Evolutionary conservation across 1,284 basidiomycete species (phyloP), one percentile per base, ranked within the genome.

Genomic region (Phylloboletellus chloephorus): DNA sequence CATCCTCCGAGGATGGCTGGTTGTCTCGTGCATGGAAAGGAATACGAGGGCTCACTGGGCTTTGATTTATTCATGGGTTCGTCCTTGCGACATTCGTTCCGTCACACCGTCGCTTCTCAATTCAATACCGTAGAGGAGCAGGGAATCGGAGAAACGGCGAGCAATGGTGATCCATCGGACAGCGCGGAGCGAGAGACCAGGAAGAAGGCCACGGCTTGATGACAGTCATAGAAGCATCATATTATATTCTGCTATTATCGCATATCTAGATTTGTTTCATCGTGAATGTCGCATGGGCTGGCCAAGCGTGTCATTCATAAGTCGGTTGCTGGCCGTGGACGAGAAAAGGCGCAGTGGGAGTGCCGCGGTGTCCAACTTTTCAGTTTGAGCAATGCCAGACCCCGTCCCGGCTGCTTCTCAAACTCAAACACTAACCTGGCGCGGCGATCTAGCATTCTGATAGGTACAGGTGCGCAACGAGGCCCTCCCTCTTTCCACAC

Each of bases 21-120:
- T 62, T 78, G 62, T 79, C 78, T 75, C 74, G 78, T 62, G 67
- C 71, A 53, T 79, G 76, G 76, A 71, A 75, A 66, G 74, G 68
- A 65, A 64, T 86, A 56, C 78, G 77, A 73, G 69, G 67, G 64
- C 75, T 83, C 62, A 79, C 76, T 68, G 74, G 80, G 52, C 67
- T 75, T 69, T 88, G 64, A 84, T 76, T 72, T 72, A 67, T 69
- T 61, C 63, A 62, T 65, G 48, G 35, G 44, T 40, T 48, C 46
- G 46, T 56, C 38, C 23, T 47, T 39, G 44, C 48, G 57, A 46
- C 46, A 33, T 43, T 68, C 65, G 67, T 70, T 68, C 64, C 69
- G 61, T 61, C 60, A 59, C 58, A 56, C 57, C 53, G 50, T 62
- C 53, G 52, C 48, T 56, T 58, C 62, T 53, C 53, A 56, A 56